Base-by-base conservation (phyloP, 192 early-diverging fungal species). In the Podila clonocystis region DNA sequence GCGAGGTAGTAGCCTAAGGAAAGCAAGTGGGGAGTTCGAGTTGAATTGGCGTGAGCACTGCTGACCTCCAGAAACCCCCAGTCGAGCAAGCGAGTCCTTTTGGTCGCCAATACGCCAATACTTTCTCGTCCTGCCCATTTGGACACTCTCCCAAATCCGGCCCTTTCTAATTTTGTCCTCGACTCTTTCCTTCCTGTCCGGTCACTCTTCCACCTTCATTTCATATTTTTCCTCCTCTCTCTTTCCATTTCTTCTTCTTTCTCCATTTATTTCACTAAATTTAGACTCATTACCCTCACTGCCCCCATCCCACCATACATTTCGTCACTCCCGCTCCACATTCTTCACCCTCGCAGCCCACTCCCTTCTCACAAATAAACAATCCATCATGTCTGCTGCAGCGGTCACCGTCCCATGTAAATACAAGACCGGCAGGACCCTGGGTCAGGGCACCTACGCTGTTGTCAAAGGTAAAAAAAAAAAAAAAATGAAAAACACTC, bases 381-480 rank as follows among this genome's bases (percentile, higher is more conserved):
- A 17, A 61, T 34, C 17, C 59, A 52, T 20, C 70, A 72, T 63
- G 65, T 72, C 65, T 62, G 61, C 77, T 28, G 41, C 65, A 63
- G 38, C 63, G 19, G 58, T 63, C 38, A 74, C 71, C 49, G 86
- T 87, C 55, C 86, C 86, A 30, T 90, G 89, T 70, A 85, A 90
- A 68, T 92, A 92, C 85, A 90, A 88, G 69, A 91, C 89, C n/a
- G 91, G 91, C 67, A 89, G 85, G 55, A 83, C 86, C 15, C 82
- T 92, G 13, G 91, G 91, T 5, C 85, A 91, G 73, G 91, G 91
- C 20, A 91, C 89, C 57, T 92, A 92, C 79, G 91, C 91, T 49
- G 86, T 86, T 3, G 91, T 92, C 67, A 92, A 92, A 85, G 89
- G 89, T 90, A 85, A 38, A 15, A 22, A 36, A 26, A 36, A 9